These are phyloP conservation scores for Candida xiaguanensis DNA, from an alignment of 805 yeast species.

Conservation along the genomic window DNA sequence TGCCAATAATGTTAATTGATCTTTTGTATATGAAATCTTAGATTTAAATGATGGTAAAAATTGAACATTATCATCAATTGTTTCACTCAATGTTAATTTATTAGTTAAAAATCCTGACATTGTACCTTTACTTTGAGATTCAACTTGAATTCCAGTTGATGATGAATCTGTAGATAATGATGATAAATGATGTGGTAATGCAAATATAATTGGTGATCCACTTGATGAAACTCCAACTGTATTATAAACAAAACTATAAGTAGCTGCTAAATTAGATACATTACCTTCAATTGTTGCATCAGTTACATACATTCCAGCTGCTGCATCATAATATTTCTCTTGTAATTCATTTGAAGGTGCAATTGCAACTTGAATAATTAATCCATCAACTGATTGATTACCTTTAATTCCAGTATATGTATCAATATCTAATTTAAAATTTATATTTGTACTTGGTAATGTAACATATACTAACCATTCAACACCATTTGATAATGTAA, in stretches of 20 bases:
- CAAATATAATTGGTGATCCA: slow-evolving; percentile 46
- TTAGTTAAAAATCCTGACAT: slow-evolving; percentile 46
- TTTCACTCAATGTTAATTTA: slow-evolving; percentile 34
- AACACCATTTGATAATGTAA: slow-evolving; percentile 50
- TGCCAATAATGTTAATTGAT: slow-evolving; percentile 42
- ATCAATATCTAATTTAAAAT: slow-evolving; percentile 24
- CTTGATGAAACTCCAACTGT: slow-evolving; percentile 48
- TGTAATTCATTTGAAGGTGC: slow-evolving; percentile 24
- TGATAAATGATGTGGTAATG: slow-evolving; percentile 51
- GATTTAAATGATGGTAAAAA: slow-evolving; percentile 38
- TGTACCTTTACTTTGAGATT: slow-evolving; percentile 49
- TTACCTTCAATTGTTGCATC: slow-evolving; percentile 47
- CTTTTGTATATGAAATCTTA: slow-evolving; percentile 37
- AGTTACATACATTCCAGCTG: slow-evolving; percentile 67
- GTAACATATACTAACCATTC: slow-evolving; percentile 69
- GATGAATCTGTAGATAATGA: slow-evolving; percentile 28
- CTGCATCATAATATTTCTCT: slow-evolving; percentile 50
- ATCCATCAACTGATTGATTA: slow-evolving; percentile 42
- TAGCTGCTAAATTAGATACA: slow-evolving; percentile 43
- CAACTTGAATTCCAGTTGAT: slow-evolving; percentile 40
- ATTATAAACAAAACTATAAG: slow-evolving; percentile 46
- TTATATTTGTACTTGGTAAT: slow-evolving; percentile 31
- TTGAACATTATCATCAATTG: slow-evolving; percentile 34
- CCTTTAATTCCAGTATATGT: slow-evolving; percentile 43
- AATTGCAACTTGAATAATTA: slow-evolving; percentile 35